Percentiles rank a stretch among this genome's conserved stretches.
Evolutionary conservation across 2,329 filamentous ascomycete species (phyloP).

Genomic region (Aspergillus glaucus): DNA sequence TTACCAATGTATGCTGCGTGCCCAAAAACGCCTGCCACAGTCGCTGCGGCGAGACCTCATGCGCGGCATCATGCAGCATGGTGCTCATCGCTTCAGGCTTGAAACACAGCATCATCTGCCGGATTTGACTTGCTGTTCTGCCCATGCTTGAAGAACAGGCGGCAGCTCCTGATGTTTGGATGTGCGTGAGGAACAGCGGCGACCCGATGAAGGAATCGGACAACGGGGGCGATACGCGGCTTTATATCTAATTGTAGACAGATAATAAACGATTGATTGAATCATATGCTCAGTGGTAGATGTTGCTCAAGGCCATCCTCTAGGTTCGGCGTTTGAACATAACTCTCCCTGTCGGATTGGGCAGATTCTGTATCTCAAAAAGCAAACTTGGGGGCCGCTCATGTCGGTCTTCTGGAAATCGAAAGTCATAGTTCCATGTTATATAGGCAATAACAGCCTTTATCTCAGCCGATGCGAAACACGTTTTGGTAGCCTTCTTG

Average conservation of each 20-base stretch:
- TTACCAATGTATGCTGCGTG: slow-evolving; percentile 36
- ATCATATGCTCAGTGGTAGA: too few relatives aligned
- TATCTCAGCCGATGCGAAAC: too few relatives aligned
- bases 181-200: slow-evolving; percentile 37
- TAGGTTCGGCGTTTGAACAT: too few relatives aligned
- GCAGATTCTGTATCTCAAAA: too few relatives aligned
- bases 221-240: slow-evolving; percentile 34
- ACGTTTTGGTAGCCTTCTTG: too few relatives aligned
- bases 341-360: too few relatives aligned
- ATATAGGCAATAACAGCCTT: too few relatives aligned
- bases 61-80: slow-evolving; percentile 38
- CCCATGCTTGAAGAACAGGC: neutral
- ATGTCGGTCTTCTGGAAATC: too few relatives aligned
- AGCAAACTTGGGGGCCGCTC: too few relatives aligned
- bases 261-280: too few relatives aligned
- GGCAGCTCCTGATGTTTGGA: slow-evolving; percentile 15
- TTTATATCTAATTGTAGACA: neutral
- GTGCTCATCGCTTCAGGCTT: slow-evolving; percentile 34
- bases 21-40: slow-evolving; percentile 46
- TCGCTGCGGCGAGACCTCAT: slow-evolving; percentile 42
- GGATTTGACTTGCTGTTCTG: slow-evolving; percentile 22
- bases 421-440: too few relatives aligned
- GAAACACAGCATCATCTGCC: slow-evolving; percentile 31
- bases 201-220: slow-evolving; percentile 41
- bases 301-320: too few relatives aligned